Evolutionary conservation across 768 basidiomycete species (phyloP).

Genomic region (Boletus sp.): DNA sequence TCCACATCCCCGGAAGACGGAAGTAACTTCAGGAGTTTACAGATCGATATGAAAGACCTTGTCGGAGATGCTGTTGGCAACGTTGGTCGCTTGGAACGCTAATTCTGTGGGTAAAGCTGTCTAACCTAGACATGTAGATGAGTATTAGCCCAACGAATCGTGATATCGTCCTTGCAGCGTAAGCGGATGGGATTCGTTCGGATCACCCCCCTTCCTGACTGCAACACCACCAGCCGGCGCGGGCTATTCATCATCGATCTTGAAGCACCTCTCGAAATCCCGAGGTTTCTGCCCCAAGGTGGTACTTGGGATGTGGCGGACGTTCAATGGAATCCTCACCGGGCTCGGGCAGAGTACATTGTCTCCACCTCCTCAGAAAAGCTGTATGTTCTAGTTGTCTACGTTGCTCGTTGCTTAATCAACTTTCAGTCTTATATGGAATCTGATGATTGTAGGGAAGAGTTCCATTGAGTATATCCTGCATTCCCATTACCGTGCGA

Average conservation of each 20-base stretch:
- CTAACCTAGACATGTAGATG: constrained; percentile 52
- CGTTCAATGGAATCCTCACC: constrained; percentile 90
- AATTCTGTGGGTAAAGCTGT: not conserved
- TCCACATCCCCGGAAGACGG: constrained; percentile 49
- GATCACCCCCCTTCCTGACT: not conserved
- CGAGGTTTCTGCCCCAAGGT: constrained; percentile 92
- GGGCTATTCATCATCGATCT: constrained; percentile 96
- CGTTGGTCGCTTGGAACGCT: constrained; percentile 40
- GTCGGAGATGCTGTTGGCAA: constrained; percentile 84
- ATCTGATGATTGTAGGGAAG: constrained; percentile 68
- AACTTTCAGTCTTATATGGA: constrained; percentile 79
- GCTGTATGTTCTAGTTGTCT: constrained; percentile 48
- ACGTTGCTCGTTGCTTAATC: not conserved
- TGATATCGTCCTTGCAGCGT: constrained; percentile 90
- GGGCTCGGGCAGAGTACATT: constrained; percentile 70
- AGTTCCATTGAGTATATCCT: constrained; percentile 83
- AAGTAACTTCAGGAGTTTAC: constrained; percentile 53
- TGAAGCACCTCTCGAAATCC: constrained; percentile 79
- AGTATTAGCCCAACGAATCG: constrained; percentile 86
- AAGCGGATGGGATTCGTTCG: constrained; percentile 24
- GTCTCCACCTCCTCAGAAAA: constrained; percentile 88
- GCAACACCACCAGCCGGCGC: constrained; percentile 50
- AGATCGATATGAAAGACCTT: constrained; percentile 76
- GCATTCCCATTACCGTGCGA: constrained; percentile 88
- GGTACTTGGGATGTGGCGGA: constrained; percentile 96